A percentile compares a stretch with the other conserved stretches of the same genome.
phyloP scores from a whole-genome alignment of 192 early-diverging fungal genomes.

The Coemansia sp. region DNA sequence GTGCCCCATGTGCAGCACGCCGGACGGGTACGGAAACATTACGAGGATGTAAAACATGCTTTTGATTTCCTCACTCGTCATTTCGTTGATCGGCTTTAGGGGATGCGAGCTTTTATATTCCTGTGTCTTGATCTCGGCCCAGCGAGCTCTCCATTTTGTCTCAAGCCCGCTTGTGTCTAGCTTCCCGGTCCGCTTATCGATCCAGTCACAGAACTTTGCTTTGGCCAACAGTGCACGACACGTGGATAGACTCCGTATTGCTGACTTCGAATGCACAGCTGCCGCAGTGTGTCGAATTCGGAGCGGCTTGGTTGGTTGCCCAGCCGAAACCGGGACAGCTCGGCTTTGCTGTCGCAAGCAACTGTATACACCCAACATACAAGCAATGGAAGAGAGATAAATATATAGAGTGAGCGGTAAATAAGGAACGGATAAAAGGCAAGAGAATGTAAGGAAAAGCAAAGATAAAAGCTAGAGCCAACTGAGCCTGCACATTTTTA shows the following conservation, averaged over 20 bases:
- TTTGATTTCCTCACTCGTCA: conserved; percentile 37
- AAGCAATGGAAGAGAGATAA: too few relatives aligned
- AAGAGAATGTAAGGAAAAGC: too few relatives aligned
- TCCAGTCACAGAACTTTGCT: conserved; percentile 36
- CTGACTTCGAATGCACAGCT: background rate
- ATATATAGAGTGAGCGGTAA: background rate
- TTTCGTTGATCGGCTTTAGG: background rate
- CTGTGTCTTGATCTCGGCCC: conserved; percentile 31
- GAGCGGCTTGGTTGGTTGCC: background rate
- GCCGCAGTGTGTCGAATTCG: background rate
- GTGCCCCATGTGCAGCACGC: conserved; percentile 93
- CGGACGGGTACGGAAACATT: conserved; percentile 98
- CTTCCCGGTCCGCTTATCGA: conserved; percentile 33
- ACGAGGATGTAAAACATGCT: conserved; percentile 77
- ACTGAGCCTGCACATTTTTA: too few relatives aligned
- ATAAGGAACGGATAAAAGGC: background rate
- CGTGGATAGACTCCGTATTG: conserved; percentile 2
- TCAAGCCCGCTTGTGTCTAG: conserved; percentile 61
- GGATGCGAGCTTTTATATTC: background rate
- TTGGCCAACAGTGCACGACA: background rate
- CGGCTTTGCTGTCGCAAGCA: background rate
- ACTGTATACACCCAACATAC: background rate
- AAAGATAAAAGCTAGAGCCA: too few relatives aligned
- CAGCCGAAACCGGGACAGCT: background rate
- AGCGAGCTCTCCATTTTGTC: conserved; percentile 60